These are phyloP conservation scores for Populus deltoides DNA, from an alignment of 345 rosid genomes.

Conservation along the genomic window DNA sequence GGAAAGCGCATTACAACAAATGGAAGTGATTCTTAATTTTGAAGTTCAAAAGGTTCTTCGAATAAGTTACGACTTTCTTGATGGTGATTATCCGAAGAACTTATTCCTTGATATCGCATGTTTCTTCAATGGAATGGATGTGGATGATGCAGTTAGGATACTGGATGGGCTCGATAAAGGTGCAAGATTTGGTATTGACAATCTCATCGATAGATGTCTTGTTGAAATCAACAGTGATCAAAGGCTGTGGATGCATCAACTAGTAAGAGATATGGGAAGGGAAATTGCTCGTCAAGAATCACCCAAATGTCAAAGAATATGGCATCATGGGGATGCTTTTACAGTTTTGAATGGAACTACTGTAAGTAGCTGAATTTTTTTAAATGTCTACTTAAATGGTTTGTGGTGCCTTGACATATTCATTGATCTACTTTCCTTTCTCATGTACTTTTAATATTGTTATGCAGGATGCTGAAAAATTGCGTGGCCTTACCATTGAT, in stretches of 20 bases:
- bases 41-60: not conserved
- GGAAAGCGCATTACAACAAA: not conserved
- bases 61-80: not conserved
- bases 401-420: too few species aligned
- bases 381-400: too few species aligned
- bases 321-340: not conserved
- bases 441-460: not conserved
- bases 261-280: not conserved
- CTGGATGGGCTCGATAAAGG: not conserved
- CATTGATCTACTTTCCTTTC: not conserved
- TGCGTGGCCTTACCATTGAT: too few species aligned
- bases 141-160: not conserved
- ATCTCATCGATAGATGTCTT: not conserved
- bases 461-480: too few species aligned
- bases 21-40: not conserved
- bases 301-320: not conserved
- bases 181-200: not conserved
- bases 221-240: not conserved
- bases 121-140: not conserved
- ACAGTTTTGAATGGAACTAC: not conserved
- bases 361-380: not conserved
- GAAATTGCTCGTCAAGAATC: not conserved
- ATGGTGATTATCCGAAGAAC: not conserved
- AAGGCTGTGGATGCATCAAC: not conserved
- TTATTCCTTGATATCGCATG: slow-evolving; percentile 1